Evolutionary conservation across 2,329 filamentous ascomycete species (phyloP).

Genomic region (Ascochyta pisi): DNA sequence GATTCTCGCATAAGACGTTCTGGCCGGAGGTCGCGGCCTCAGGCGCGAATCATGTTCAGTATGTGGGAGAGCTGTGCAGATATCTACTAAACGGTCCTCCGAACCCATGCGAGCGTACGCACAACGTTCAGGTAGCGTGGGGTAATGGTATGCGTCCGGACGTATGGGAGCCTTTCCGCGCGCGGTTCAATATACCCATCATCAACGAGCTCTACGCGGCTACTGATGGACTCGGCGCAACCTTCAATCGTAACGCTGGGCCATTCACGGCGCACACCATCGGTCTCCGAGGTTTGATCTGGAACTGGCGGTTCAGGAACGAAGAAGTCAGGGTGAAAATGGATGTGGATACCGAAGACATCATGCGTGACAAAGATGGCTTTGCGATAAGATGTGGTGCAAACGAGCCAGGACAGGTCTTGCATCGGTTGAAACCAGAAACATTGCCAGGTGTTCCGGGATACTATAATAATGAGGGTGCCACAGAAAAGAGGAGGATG

Average conservation of each 20-base stretch:
- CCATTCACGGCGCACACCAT: constrained; percentile 45
- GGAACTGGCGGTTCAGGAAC: constrained; percentile 39
- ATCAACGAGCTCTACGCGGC: constrained; percentile 52
- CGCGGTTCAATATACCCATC: constrained; percentile 48
- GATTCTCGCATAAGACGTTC: constrained; percentile 47
- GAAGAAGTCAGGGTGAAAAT: constrained; percentile 46
- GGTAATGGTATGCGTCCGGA: constrained; percentile 53
- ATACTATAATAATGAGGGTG: constrained; percentile 47
- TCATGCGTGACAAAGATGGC: constrained; percentile 44
- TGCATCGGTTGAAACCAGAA: constrained; percentile 42
- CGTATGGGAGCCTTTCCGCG: constrained; percentile 50
- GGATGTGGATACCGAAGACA: constrained; percentile 49
- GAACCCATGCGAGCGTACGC: constrained; percentile 40
- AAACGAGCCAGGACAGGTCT: constrained; percentile 46
- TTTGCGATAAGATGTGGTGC: constrained; percentile 42
- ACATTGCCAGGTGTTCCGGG: constrained; percentile 29
- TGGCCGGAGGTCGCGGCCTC: constrained; percentile 47
- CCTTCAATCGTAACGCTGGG: constrained; percentile 43
- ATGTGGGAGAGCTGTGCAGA: constrained; percentile 48
- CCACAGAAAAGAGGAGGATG: constrained; percentile 41
- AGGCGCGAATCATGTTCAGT: constrained; percentile 45
- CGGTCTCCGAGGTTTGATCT: constrained; percentile 44
- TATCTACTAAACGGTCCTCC: constrained; percentile 46
- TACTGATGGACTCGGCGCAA: constrained; percentile 47
- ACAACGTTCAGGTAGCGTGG: constrained; percentile 46